phyloP scores from a whole-genome alignment of 495 filamentous ascomycete species.

The Tricharina praecox region DNA sequence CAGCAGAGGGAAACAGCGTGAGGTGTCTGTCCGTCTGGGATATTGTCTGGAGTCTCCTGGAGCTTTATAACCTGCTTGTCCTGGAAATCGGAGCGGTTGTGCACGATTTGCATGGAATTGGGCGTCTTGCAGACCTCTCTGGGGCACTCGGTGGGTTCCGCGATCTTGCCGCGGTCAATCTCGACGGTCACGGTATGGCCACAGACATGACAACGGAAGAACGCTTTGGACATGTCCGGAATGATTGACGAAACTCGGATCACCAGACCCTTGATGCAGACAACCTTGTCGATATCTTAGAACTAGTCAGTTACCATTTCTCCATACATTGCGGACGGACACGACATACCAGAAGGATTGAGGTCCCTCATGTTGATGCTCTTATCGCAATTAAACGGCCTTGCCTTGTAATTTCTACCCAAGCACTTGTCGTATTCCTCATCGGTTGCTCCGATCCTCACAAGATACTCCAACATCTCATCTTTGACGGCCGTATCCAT shows the following conservation, averaged over 20 bases:
- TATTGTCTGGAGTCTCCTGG: conserved; percentile 87
- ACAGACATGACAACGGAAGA: conserved; percentile 88
- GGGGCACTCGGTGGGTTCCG: conserved; percentile 81
- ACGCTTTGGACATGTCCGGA: conserved; percentile 93
- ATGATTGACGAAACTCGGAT: conserved; percentile 93
- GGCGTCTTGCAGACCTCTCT: conserved; percentile 63
- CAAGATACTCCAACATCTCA: conserved; percentile 75
- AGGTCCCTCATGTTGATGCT: conserved; percentile 87
- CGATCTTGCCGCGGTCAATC: conserved; percentile 88
- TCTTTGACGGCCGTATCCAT: conserved; percentile 94
- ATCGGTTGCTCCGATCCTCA: conserved; percentile 36
- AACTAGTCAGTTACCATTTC: neutral
- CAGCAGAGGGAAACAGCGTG: conserved; percentile 94
- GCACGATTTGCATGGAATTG: conserved; percentile 95
- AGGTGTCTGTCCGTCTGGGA: conserved; percentile 92
- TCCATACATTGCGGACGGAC: neutral
- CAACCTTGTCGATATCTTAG: conserved; percentile 81
- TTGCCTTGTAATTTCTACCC: conserved; percentile 60
- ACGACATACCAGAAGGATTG: conserved; percentile 55
- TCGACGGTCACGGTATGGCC: conserved; percentile 78
- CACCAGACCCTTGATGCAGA: conserved; percentile 90
- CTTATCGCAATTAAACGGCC: conserved; percentile 76
- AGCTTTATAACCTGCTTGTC: conserved; percentile 99
- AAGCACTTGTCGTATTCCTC: conserved; percentile 39
- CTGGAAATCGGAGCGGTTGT: conserved; percentile 86